Evolutionary conservation across 2,329 filamentous ascomycete species (phyloP), one percentile per base, ranked within the genome.

Genomic region (Aspergillus sp.): DNA sequence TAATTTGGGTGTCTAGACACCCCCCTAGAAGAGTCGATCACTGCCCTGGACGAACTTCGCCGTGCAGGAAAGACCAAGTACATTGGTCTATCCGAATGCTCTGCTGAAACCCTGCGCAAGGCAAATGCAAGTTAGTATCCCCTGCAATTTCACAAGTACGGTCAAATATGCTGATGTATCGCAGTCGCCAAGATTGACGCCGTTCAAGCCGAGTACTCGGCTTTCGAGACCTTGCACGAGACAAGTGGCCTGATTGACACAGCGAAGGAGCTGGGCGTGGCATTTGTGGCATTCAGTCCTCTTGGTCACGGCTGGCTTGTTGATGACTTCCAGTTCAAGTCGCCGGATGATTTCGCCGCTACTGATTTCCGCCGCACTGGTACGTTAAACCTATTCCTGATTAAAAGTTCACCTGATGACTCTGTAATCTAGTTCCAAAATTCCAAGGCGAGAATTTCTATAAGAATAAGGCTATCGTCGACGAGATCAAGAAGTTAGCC

Each of bases 41-140:
- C 73, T 0, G 77, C 79, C 1, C 72, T 82, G 0, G 78, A 82
- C 57, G 74, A 76, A 51, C 71, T 82, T 49, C 77, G 78, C 43
- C 75, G 73, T 53, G 72, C 73, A 0, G 78, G 79, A 6, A 81
- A 80, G 65, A 79, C 78, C 15, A 80, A 79, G 65, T 80, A 79
- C 52, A 81, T 81, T 49, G 79, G 78, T 14, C 70, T 81, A 0
- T 80, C 77, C 0, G 79, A 81, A 55, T 79, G 78, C 59, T 81
- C 78, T 3, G 77, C 77, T 0, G 65, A 65, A 1, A 81, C 79
- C 0, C 62, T 81, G 6, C 75, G 77, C 21, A 78, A 77, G 56
- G 79, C 78, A 0, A 76, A 78, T 52, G 74, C 76, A 1, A 78
- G 77, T 79, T 45, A 43, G 70, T 64, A 21, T 46, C 9, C 21